Conservation (phyloP, 108 stramenopile species). For the Epithemia pelagica region DNA sequence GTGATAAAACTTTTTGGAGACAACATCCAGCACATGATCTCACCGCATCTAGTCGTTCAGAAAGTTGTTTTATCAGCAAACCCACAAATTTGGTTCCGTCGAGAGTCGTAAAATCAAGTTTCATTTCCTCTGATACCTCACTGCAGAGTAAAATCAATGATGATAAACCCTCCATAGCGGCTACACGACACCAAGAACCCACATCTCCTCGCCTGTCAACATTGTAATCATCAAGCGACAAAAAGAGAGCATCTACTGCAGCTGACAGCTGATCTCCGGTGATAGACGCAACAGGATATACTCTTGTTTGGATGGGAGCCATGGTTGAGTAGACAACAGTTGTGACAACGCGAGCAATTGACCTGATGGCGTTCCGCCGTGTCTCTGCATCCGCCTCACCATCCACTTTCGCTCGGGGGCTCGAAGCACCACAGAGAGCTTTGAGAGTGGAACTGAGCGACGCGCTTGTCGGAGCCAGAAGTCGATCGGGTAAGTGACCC, state of each 20-base stretch:
- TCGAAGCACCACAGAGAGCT: slow-evolving; percentile 47
- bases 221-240: slow-evolving; percentile 86
- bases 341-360: slow-evolving; percentile 59
- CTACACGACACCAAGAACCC: slow-evolving; percentile 94
- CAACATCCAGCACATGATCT: slow-evolving; percentile 75
- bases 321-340: slow-evolving; percentile 15
- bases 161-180: slow-evolving; percentile 68
- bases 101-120: slow-evolving; percentile 22
- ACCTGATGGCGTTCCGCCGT: slow-evolving; percentile 78
- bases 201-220: slow-evolving; percentile 97
- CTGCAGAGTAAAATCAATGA: slow-evolving; percentile 37
- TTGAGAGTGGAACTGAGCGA: slow-evolving; percentile 51
- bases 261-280: slow-evolving; percentile 32
- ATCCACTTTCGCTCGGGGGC: slow-evolving; percentile 53
- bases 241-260: slow-evolving; percentile 64
- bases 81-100: slow-evolving; percentile 42
- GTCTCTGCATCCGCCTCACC: slow-evolving; percentile 93
- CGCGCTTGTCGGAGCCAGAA: slow-evolving; percentile 53
- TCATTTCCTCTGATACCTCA: not conserved
- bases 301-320: not conserved
- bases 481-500: slow-evolving; percentile 78
- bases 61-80: slow-evolving; percentile 76
- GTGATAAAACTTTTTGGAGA: slow-evolving; percentile 47
- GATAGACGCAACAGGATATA: slow-evolving; percentile 10
- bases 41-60: slow-evolving; percentile 90